Evolutionary conservation across 306 rosid genomes (phyloP).

Genomic region (Quercus alba): DNA sequence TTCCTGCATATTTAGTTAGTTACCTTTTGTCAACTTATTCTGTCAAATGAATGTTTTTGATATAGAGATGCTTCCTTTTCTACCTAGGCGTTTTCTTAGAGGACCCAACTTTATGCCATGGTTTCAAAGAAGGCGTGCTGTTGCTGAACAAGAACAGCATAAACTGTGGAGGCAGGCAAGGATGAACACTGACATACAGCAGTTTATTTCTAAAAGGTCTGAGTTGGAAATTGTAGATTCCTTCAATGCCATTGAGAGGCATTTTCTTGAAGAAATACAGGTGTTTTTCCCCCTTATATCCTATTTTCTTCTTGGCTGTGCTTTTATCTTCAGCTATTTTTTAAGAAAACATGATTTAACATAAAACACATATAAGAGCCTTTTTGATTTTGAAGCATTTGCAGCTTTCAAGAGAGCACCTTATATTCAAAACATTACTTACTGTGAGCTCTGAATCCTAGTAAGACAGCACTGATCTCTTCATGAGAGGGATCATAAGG

Average conservation of each 20-base stretch:
- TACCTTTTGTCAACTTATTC: slow-evolving; percentile 10
- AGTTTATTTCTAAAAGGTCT: slow-evolving; percentile 56
- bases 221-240: slow-evolving; percentile 81
- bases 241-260: slow-evolving; percentile 70
- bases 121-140: slow-evolving; percentile 76
- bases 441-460: too few species aligned
- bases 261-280: slow-evolving; percentile 67
- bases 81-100: slow-evolving; percentile 68
- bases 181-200: slow-evolving; percentile 62
- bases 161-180: slow-evolving; percentile 86
- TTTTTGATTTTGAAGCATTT: neutral
- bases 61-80: slow-evolving; percentile 13
- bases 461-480: neutral
- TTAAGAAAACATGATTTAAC: neutral
- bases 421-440: neutral
- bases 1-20: neutral
- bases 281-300: slow-evolving; percentile 31
- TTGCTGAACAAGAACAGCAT: slow-evolving; percentile 80
- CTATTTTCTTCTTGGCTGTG: neutral
- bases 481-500: neutral
- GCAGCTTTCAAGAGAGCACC: neutral
- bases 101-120: slow-evolving; percentile 89
- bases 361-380: neutral
- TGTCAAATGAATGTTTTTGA: neutral
- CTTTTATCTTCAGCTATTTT: neutral